Percentiles rank a stretch among this genome's conserved stretches.
Conservation (phyloP, 2,329 filamentous ascomycete species). For the Phyllosticta paracitricarpa region DNA sequence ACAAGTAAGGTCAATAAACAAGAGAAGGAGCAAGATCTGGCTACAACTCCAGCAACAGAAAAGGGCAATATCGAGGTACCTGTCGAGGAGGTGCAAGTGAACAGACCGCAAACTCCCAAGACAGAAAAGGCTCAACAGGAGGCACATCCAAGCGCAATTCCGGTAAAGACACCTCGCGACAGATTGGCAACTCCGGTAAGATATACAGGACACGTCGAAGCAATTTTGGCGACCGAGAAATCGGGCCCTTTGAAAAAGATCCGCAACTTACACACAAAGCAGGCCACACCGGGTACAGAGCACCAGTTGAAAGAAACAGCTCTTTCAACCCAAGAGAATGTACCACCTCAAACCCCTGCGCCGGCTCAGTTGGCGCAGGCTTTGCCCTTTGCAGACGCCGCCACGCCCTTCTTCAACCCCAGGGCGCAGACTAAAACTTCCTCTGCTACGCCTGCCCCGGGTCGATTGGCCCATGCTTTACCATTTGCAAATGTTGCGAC, state of each 20-base stretch:
- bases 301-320: background rate
- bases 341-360: background rate
- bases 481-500: slow-evolving; percentile 5
- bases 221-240: background rate
- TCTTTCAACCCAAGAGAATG: background rate
- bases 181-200: background rate
- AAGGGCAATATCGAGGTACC: slow-evolving; percentile 23
- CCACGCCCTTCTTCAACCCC: slow-evolving; percentile 8
- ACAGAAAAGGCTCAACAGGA: background rate
- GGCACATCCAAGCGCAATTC: background rate
- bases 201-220: background rate
- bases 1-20: background rate
- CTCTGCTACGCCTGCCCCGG: background rate
- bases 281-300: background rate
- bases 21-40: background rate
- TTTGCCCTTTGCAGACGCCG: slow-evolving; percentile 1
- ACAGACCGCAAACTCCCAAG: background rate
- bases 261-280: background rate
- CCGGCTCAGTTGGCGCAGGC: background rate
- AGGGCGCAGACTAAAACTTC: background rate
- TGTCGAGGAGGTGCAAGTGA: slow-evolving; percentile 1
- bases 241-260: background rate
- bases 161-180: background rate
- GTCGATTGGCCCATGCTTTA: background rate
- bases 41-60: background rate